Evolutionary conservation across 768 basidiomycete genomes (phyloP), one percentile per base, ranked within the genome.

Genomic region (Guyanaporus albipodus): DNA sequence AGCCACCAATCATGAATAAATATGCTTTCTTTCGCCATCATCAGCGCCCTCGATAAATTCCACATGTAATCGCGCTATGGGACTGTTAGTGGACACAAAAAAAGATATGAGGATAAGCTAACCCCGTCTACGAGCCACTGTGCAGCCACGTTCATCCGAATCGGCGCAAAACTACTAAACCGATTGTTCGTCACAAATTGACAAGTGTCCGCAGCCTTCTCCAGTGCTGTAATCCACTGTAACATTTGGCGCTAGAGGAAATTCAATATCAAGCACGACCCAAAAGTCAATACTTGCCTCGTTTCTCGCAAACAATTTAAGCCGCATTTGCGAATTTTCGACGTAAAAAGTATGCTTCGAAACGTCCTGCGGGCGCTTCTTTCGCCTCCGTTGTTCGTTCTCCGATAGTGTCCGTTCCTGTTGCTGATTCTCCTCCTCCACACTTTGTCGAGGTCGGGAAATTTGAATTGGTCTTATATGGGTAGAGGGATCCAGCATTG

Each of bases 1-100:
- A 93, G 71, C 96, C 95, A 98, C 95, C 95, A 97, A 67, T 95
- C 95, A 61, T 98, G 96, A 29, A 97, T 96, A 62, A 92, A 94
- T 45, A 96, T 92, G 36, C 70, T 76, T 58, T 91, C 85, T 62
- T 84, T 85, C 1, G 95, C 95, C 56, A 96, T 76, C 21, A 89
- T 73, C 38, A 99, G 85, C 0, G 95, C 95, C 32, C 91, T 79
- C 19, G 90, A 91, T 19, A 99, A 70, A 60, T 94, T 95, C 96
- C 95, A 99, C 69, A 92, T 95, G 62, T 99, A 99, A 64, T 99
- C 95, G 10, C 95, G 83, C 88, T 94, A 49, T 52, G 12, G 42
- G 29, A 31, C 19, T 42, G 44, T 38, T 14, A 43, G 40, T 48
- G 4, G 8, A 48, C 32, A 52, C 21, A 5, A 15, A 6, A 9